These are phyloP conservation scores for Cryptomeria japonica DNA, from an alignment of 75 land plant species.

Conservation along the genomic window DNA sequence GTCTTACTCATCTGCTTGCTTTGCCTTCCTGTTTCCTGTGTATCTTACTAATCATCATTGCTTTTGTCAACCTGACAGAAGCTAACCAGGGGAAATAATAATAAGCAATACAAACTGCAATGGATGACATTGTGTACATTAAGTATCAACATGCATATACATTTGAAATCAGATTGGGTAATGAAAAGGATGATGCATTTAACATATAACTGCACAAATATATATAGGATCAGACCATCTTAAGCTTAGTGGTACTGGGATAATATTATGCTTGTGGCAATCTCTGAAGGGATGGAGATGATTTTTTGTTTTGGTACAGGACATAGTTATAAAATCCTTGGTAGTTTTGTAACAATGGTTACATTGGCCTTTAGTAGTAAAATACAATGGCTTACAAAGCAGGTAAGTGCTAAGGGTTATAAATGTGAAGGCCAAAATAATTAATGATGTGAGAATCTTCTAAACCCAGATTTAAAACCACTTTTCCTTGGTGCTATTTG, in stretches of 20 bases:
- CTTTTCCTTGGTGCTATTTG: slow-evolving; percentile 29
- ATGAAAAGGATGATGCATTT: background rate
- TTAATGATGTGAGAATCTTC: background rate
- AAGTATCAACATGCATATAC: background rate
- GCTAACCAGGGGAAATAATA: background rate
- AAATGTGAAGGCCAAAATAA: background rate
- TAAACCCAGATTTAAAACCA: background rate
- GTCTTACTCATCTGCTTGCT: background rate
- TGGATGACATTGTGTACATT: background rate
- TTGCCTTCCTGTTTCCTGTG: background rate
- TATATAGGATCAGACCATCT: background rate
- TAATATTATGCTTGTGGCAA: background rate
- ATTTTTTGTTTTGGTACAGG: background rate
- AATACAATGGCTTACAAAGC: background rate
- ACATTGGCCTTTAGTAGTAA: background rate
- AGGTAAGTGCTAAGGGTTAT: background rate
- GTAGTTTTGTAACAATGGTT: background rate
- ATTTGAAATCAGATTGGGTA: background rate
- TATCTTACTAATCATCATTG: background rate
- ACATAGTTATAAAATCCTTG: background rate
- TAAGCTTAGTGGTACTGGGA: background rate
- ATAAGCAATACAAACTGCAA: background rate
- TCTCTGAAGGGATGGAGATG: background rate
- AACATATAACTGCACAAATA: background rate
- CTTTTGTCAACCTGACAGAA: background rate